Evolutionary conservation across 164 flowering plant genomes (phyloP).

Genomic region (Saururus chinensis): DNA sequence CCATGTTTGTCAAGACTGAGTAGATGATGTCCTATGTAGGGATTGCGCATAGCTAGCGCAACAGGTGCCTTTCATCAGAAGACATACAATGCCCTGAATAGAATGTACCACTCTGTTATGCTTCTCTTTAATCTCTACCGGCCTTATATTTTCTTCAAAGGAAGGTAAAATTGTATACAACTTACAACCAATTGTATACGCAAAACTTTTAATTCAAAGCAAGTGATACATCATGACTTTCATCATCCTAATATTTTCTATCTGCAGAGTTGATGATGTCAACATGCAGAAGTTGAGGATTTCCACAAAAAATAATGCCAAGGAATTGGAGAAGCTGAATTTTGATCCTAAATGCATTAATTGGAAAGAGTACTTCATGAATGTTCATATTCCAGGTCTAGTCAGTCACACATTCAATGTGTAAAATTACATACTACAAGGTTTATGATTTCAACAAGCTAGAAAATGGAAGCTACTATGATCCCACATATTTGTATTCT

Average conservation of each 20-base stretch:
- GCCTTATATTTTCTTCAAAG: slow-evolving; percentile 51
- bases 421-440: slow-evolving; percentile 6
- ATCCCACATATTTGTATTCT: too few relatives aligned
- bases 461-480: too few relatives aligned
- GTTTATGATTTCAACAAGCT: too few relatives aligned
- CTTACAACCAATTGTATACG: too few relatives aligned
- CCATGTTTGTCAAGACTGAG: too few relatives aligned
- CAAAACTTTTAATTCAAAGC: neutral
- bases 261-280: slow-evolving; percentile 46
- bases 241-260: too few relatives aligned
- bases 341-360: slow-evolving; percentile 41
- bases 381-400: slow-evolving; percentile 41
- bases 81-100: slow-evolving; percentile 14
- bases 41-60: slow-evolving; percentile 25
- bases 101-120: slow-evolving; percentile 29
- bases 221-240: neutral
- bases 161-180: slow-evolving; percentile 26
- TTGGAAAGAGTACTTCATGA: slow-evolving; percentile 53
- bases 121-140: slow-evolving; percentile 39
- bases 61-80: slow-evolving; percentile 23
- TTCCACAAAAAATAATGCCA: slow-evolving; percentile 6
- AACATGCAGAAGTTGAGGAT: slow-evolving; percentile 33
- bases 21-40: slow-evolving; percentile 15
- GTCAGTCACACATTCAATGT: slow-evolving; percentile 18
- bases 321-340: slow-evolving; percentile 18